phyloP scores from a whole-genome alignment of 2,329 filamentous ascomycete species.

The Cryphonectria naterciae region DNA sequence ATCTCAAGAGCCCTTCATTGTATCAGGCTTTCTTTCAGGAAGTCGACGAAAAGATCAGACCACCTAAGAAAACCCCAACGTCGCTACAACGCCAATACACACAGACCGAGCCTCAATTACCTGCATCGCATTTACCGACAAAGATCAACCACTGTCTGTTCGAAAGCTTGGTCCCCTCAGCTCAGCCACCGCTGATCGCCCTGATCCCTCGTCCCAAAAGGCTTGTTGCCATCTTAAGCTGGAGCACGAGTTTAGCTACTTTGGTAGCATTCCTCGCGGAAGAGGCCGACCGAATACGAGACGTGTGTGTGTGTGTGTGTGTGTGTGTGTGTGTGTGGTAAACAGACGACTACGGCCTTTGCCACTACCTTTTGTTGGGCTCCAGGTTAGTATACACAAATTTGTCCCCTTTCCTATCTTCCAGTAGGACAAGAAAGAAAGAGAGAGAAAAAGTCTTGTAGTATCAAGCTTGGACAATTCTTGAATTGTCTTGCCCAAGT shows the following conservation, averaged over 20 bases:
- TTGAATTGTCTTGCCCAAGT: neutral
- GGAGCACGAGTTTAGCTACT: neutral
- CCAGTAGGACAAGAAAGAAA: too few species aligned
- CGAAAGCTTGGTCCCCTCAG: neutral
- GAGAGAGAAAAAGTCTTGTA: neutral
- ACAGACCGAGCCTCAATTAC: neutral
- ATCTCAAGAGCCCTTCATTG: neutral
- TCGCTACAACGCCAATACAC: neutral
- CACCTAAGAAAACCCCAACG: neutral
- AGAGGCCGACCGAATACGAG: neutral
- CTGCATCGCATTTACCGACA: neutral
- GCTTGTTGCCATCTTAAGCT: neutral
- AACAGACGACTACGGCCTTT: neutral
- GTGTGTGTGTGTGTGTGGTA: neutral
- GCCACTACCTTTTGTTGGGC: neutral
- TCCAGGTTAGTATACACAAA: neutral
- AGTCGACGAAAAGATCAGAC: neutral
- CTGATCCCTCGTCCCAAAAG: neutral
- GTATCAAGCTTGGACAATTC: neutral
- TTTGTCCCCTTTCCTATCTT: neutral
- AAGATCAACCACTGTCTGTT: neutral
- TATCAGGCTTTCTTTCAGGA: neutral
- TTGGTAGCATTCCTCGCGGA: neutral
- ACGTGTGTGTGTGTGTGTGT: slow-evolving; percentile 1
- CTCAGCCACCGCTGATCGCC: neutral